Percentiles rank a stretch among this genome's conserved stretches.
phyloP scores from a whole-genome alignment of 1,284 basidiomycete genomes.

The Pseudozyma hubeiensis region DNA sequence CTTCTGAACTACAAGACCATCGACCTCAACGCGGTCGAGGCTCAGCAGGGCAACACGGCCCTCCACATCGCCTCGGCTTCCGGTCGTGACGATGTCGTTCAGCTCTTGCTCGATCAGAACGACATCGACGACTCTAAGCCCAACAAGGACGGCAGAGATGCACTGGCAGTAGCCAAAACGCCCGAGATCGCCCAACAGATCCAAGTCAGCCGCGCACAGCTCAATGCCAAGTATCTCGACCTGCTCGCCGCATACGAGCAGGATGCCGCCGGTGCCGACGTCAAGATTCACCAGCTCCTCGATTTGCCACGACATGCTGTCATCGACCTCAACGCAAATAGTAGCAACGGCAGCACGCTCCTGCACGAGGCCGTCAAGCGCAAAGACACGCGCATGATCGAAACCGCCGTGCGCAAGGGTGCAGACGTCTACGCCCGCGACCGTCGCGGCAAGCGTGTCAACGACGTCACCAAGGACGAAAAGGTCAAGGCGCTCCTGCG shows the following conservation, averaged over 20 bases:
- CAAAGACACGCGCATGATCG: conserved; percentile 83
- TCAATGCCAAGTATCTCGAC: conserved; percentile 81
- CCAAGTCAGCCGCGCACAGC: conserved; percentile 80
- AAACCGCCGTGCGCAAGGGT: conserved; percentile 83
- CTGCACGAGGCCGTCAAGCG: conserved; percentile 88
- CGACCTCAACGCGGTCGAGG: conserved; percentile 62
- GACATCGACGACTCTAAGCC: conserved; percentile 82
- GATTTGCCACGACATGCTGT: conserved; percentile 45
- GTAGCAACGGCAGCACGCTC: conserved; percentile 73
- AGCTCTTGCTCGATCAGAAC: conserved; percentile 72
- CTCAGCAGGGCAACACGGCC: conserved; percentile 76
- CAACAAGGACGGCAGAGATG: conserved; percentile 79
- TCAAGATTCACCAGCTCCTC: conserved; percentile 70
- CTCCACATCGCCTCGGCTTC: conserved; percentile 87
- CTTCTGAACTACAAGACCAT: conserved; percentile 79
- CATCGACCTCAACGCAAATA: conserved; percentile 61
- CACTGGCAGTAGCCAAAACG: conserved; percentile 79
- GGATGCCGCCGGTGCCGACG: conserved; percentile 70
- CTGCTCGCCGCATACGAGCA: conserved; percentile 72
- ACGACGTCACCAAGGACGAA: conserved; percentile 79
- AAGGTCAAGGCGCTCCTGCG: conserved; percentile 83
- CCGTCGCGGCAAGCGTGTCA: conserved; percentile 79
- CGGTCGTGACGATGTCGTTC: conserved; percentile 80
- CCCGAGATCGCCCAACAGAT: conserved; percentile 77
- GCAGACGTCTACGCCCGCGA: conserved; percentile 92